These are phyloP conservation scores for Macrophomina pseudophaseolina DNA, from an alignment of 2,329 filamentous ascomycete genomes.

Conservation along the genomic window DNA sequence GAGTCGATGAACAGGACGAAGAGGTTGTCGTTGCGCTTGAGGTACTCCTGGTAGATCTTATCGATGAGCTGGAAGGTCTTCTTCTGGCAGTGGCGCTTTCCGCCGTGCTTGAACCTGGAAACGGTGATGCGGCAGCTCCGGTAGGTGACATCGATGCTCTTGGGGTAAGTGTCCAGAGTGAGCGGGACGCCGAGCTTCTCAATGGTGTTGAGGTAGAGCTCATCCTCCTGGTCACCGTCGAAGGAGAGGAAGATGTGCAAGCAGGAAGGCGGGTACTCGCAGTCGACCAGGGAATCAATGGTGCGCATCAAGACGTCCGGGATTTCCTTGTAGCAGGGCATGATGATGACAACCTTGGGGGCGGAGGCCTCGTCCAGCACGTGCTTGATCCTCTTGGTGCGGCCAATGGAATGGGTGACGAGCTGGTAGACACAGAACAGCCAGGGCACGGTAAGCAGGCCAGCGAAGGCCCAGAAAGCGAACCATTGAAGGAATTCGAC, in stretches of 20 bases:
- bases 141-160: conserved; percentile 89
- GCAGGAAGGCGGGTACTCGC: conserved; percentile 89
- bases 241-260: conserved; percentile 96
- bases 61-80: conserved; percentile 91
- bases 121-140: conserved; percentile 83
- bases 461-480: conserved; percentile 90
- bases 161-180: conserved; percentile 77
- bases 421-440: conserved; percentile 91
- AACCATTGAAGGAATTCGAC: conserved; percentile 86
- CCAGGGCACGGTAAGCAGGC: conserved; percentile 86
- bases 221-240: conserved; percentile 87
- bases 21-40: conserved; percentile 85
- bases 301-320: conserved; percentile 83
- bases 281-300: conserved; percentile 88
- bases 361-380: conserved; percentile 83
- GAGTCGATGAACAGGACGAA: conserved; percentile 98
- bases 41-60: conserved; percentile 85
- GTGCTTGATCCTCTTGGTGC: conserved; percentile 80
- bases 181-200: conserved; percentile 82
- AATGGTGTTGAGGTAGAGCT: conserved; percentile 85
- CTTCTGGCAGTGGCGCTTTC: conserved; percentile 94
- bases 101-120: conserved; percentile 89
- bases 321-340: conserved; percentile 95
- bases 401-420: conserved; percentile 83
- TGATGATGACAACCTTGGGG: conserved; percentile 93